These are phyloP conservation scores for Penicillium cataractarum DNA, from an alignment of 495 filamentous ascomycete genomes.

Conservation along the genomic window DNA sequence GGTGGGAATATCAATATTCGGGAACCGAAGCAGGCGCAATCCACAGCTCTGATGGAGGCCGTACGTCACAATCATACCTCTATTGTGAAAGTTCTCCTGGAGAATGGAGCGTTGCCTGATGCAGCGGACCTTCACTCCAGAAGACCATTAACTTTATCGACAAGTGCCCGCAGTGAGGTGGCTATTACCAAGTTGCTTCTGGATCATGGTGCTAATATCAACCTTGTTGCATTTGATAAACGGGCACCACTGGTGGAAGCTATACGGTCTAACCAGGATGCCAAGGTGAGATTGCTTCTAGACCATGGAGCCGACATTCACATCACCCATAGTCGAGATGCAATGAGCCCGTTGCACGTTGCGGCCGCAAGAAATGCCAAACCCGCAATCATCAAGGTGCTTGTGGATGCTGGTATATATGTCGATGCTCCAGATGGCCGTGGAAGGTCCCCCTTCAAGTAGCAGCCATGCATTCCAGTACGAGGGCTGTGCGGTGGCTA, in stretches of 20 bases:
- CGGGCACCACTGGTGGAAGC: slow-evolving; percentile 1
- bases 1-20: slow-evolving; percentile 14
- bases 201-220: slow-evolving; percentile 1
- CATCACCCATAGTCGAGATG: slow-evolving; percentile 1
- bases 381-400: slow-evolving; percentile 6
- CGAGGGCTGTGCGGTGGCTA: slow-evolving; percentile 6
- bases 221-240: slow-evolving; percentile 9
- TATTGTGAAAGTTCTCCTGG: slow-evolving; percentile 8
- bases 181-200: slow-evolving; percentile 15
- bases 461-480: slow-evolving; percentile 10
- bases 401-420: slow-evolving; percentile 5
- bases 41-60: slow-evolving; percentile 11
- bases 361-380: slow-evolving; percentile 9
- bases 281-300: slow-evolving; percentile 13
- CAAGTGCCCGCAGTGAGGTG: background rate
- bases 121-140: slow-evolving; percentile 2
- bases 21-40: background rate
- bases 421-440: slow-evolving; percentile 6
- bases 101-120: slow-evolving; percentile 14
- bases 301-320: slow-evolving; percentile 5
- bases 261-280: slow-evolving; percentile 6
- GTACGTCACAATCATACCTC: background rate
- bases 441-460: slow-evolving; percentile 15
- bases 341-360: slow-evolving; percentile 8
- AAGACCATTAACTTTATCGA: slow-evolving; percentile 14